These are phyloP conservation scores for Gossypium schwendimanii DNA, from an alignment of 441 rosid species.

Conservation along the genomic window DNA sequence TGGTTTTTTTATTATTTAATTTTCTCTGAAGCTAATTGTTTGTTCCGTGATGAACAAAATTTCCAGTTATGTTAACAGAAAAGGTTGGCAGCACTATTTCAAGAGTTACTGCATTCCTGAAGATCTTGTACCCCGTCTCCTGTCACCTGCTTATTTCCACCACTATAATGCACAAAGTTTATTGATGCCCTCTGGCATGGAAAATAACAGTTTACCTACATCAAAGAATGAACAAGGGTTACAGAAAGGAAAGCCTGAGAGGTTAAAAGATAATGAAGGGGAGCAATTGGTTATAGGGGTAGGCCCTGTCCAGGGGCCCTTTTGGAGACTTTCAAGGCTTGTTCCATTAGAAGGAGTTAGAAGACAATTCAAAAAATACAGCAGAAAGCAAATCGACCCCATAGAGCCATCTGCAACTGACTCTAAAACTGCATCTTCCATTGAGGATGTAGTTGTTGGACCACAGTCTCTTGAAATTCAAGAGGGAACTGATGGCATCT, in stretches of 20 bases:
- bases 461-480: conserved; percentile 89
- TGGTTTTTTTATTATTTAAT: not conserved
- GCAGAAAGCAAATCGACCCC: conserved; percentile 44
- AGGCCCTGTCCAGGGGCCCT: conserved; percentile 88
- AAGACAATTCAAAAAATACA: conserved; percentile 52
- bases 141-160: conserved; percentile 96
- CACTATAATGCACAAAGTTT: conserved; percentile 73
- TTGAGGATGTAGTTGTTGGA: conserved; percentile 59
- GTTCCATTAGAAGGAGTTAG: conserved; percentile 76
- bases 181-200: conserved; percentile 34
- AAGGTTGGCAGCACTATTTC: conserved; percentile 91
- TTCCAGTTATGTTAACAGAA: conserved; percentile 72
- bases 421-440: conserved; percentile 36
- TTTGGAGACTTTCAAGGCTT: conserved; percentile 91
- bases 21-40: not conserved
- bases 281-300: conserved; percentile 89
- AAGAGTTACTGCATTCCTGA: conserved; percentile 97
- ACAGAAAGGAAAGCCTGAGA: conserved; percentile 42
- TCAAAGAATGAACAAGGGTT: conserved; percentile 29
- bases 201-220: conserved; percentile 21
- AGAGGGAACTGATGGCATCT: conserved; percentile 90
- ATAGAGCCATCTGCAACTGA: conserved; percentile 33
- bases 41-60: not conserved
- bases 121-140: conserved; percentile 90
- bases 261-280: conserved; percentile 43